Evolutionary conservation across 345 rosid species (phyloP), one percentile per base, ranked within the genome.

Genomic region (Kernera saxatilis): DNA sequence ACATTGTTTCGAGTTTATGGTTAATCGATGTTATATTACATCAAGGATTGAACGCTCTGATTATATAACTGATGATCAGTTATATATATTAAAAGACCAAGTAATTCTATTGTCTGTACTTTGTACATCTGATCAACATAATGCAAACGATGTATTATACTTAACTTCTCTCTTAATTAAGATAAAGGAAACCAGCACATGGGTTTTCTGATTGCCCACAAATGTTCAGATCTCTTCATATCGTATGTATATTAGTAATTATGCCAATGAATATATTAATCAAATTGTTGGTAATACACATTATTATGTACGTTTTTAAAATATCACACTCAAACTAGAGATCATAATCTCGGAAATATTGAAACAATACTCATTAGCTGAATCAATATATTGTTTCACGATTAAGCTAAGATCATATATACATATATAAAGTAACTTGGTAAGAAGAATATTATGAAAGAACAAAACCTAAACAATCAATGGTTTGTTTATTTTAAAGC

Each of bases 191-290:
- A 67, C 3, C 40, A 30, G 52, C 46, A 74, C 61, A 49, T 66
- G 61, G 27, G 13, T 49, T 67, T 65, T 49, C 50, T 37, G 71
- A 54, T 36, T 36, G 45, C 43, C 64, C 56, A 54, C 64, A 35
- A 35, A 17, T 54, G 35, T 17, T 72, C 25, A 72, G 65, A 64
- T 71, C 63, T 62, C 56, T 56, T 35, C 17, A 13, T 52, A 60
- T 13, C 4, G 3, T 18, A 49, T 37, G 8, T 65, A 2, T 25
- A 49, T 8, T 30, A 32, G 48, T 35, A 44, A 25, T 25, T 18
- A 44, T 64, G 32, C 13, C 26, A 18, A 37, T 45, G n/a, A 63
- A 33, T 40, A 33, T 72, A 45, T 22, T 44, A 63, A 51, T 63
- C 32, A 59, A 61, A 61, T 46, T 49, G 59, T 43, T 8, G 26